Conservation (phyloP, 1,284 basidiomycete genomes). For the Leccinum pachyderme region DNA sequence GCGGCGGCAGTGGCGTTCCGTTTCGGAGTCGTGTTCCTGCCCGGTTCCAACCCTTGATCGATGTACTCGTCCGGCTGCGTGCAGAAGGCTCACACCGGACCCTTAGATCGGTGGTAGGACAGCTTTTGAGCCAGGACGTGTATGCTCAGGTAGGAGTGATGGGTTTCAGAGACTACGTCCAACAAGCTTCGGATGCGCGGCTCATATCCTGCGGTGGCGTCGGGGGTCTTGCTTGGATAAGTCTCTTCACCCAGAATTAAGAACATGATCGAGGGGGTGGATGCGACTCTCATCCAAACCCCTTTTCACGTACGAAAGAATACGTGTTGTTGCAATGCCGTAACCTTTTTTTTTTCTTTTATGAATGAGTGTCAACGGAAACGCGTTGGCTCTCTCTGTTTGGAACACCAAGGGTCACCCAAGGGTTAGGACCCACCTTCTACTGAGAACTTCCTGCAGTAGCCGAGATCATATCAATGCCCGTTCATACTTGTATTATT, state of each 20-base stretch:
- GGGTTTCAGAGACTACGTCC: slow-evolving; percentile 33
- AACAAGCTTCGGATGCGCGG: slow-evolving; percentile 27
- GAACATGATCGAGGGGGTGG: slow-evolving; percentile 8
- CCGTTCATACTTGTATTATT: neutral
- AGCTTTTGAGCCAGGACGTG: slow-evolving; percentile 18
- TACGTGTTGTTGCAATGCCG: slow-evolving; percentile 3
- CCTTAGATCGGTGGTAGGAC: slow-evolving; percentile 27
- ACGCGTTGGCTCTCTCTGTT: slow-evolving; percentile 1
- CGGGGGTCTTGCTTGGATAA: slow-evolving; percentile 36
- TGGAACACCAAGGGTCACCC: neutral
- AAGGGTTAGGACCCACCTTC: slow-evolving; percentile 4
- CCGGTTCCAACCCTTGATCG: slow-evolving; percentile 28
- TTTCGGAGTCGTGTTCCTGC: slow-evolving; percentile 13
- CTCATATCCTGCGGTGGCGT: slow-evolving; percentile 37
- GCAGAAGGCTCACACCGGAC: slow-evolving; percentile 14
- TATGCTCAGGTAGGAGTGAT: slow-evolving; percentile 34
- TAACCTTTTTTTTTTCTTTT: slow-evolving; percentile 2
- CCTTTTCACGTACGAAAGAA: slow-evolving; percentile 10
- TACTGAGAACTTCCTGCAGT: neutral
- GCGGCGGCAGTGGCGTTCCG: neutral
- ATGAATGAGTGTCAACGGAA: neutral
- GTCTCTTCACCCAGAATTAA: slow-evolving; percentile 32
- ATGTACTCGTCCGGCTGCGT: slow-evolving; percentile 17
- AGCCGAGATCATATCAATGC: slow-evolving; percentile 6
- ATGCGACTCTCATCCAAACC: neutral